Percentiles rank a stretch among this genome's conserved stretches.
phyloP scores from a whole-genome alignment of 2,329 filamentous ascomycete species.

The Phialophora expanda region DNA sequence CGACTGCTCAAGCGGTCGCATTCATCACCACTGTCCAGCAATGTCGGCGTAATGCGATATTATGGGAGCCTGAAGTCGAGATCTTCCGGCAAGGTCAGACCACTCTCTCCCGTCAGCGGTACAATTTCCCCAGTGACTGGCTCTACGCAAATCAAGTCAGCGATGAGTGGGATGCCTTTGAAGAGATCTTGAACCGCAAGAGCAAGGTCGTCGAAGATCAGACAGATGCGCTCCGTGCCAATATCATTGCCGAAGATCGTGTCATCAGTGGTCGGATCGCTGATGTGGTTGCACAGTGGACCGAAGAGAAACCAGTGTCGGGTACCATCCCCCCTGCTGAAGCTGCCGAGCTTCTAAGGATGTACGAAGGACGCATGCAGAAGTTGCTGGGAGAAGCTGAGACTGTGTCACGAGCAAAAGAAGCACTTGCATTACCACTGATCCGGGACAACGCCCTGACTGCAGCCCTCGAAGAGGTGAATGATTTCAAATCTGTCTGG shows the following conservation, averaged over 20 bases:
- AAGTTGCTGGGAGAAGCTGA: constrained; percentile 84
- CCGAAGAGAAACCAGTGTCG: constrained; percentile 94
- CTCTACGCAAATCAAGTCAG: constrained; percentile 94
- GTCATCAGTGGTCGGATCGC: constrained; percentile 85
- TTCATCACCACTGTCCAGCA: constrained; percentile 98
- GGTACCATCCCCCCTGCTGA: constrained; percentile 89
- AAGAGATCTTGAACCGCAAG: constrained; percentile 89
- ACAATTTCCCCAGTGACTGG: constrained; percentile 94
- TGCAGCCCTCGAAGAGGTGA: constrained; percentile 91
- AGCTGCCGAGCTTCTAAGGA: constrained; percentile 78
- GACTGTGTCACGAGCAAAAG: constrained; percentile 95
- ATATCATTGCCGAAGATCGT: constrained; percentile 92
- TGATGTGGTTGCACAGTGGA: constrained; percentile 86
- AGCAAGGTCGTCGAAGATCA: constrained; percentile 96
- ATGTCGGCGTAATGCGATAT: constrained; percentile 89
- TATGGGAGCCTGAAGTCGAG: constrained; percentile 95
- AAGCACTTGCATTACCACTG: constrained; percentile 87
- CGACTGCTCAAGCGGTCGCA: constrained; percentile 93
- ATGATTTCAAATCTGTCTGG: constrained; percentile 99
- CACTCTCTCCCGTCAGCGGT: constrained; percentile 86
- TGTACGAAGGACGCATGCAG: constrained; percentile 84
- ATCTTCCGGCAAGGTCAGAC: constrained; percentile 95
- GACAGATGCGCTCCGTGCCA: constrained; percentile 89
- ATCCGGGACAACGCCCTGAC: constrained; percentile 79
- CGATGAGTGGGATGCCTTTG: constrained; percentile 91